phyloP scores from a whole-genome alignment of 345 rosid genomes.

The Kernera saxatilis region DNA sequence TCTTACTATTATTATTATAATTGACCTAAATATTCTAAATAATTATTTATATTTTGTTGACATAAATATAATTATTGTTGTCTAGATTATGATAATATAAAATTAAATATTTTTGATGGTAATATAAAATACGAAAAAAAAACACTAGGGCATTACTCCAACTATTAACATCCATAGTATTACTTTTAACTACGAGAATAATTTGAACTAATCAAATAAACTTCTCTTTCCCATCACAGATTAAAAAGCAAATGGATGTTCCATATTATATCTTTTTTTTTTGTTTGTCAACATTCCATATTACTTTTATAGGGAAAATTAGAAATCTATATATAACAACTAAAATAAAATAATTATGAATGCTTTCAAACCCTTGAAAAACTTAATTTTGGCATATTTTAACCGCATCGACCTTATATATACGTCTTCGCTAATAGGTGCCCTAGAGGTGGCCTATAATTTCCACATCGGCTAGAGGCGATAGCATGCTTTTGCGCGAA shows the following conservation, averaged over 20 bases:
- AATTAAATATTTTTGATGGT: not conserved
- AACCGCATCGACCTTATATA: not conserved
- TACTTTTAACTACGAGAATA: too few relatives aligned
- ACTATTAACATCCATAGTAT: not conserved
- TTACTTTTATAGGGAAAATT: not conserved
- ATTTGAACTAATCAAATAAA: too few relatives aligned
- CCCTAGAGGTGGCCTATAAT: conserved; percentile 12
- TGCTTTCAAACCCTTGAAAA: not conserved
- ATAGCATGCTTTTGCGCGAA: conserved; percentile 35
- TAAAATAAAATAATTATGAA: not conserved
- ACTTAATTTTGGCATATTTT: not conserved
- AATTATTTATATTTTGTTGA: not conserved
- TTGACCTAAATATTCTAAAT: too few relatives aligned
- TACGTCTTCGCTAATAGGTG: not conserved
- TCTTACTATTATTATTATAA: too few relatives aligned
- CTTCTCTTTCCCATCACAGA: too few relatives aligned
- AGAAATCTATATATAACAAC: not conserved
- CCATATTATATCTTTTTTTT: too few relatives aligned
- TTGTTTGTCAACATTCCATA: too few relatives aligned
- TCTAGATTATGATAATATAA: not conserved
- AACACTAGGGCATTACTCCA: not conserved
- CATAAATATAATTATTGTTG: not conserved
- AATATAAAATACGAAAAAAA: not conserved
- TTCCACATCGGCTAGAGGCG: conserved; percentile 16
- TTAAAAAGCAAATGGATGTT: too few relatives aligned